Conservation (phyloP, 148 eudicot genomes). For the Oxyria digyna region DNA sequence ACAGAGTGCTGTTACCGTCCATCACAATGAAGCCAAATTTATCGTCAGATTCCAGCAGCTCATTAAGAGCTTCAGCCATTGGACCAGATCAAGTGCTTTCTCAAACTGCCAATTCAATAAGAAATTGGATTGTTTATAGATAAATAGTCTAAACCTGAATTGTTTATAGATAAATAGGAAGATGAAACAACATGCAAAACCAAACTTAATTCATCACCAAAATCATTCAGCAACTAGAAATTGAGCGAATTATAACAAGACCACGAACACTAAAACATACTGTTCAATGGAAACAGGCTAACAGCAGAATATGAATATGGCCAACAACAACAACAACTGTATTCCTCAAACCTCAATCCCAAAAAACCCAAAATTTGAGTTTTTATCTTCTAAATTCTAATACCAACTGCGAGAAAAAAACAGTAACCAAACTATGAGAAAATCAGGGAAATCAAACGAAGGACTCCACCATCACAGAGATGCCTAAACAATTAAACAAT, state of each 20-base stretch:
- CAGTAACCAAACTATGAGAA: not conserved
- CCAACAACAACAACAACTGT: not conserved
- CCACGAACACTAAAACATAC: not conserved
- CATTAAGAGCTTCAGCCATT: constrained; percentile 13
- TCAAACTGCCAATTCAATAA: not conserved
- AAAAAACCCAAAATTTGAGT: not conserved
- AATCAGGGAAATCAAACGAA: not conserved
- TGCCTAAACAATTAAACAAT: not conserved
- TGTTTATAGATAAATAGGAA: not conserved
- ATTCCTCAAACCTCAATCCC: not conserved
- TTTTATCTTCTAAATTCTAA: not conserved
- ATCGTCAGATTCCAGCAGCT: constrained; percentile 12
- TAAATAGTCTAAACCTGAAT: not conserved
- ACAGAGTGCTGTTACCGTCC: constrained; percentile 13
- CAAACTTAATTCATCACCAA: not conserved
- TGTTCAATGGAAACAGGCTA: not conserved
- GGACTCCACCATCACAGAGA: too few relatives aligned
- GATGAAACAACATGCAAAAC: too few relatives aligned
- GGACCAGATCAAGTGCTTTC: not conserved
- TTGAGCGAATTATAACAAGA: not conserved
- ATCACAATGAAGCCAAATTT: constrained; percentile 14
- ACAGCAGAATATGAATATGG: not conserved
- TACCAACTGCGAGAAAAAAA: not conserved
- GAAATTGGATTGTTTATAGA: not conserved
- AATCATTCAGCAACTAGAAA: not conserved